Conservation (phyloP, 1,139 yeast species). For the Arxiozyma slooffiae region DNA sequence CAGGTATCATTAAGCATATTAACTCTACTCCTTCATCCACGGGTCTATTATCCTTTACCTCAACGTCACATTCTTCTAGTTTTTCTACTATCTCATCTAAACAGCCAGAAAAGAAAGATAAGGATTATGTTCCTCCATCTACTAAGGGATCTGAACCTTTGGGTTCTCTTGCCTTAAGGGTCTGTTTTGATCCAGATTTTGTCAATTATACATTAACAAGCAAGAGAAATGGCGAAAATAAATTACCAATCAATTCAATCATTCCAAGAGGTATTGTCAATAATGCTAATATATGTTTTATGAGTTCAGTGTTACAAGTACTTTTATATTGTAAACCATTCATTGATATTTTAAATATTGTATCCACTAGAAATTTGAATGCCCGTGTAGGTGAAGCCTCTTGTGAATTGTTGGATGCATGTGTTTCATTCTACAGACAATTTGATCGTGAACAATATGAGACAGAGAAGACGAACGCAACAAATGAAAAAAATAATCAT, state of each 20-base stretch:
- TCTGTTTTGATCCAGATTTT: slow-evolving; percentile 32
- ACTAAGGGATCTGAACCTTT: slow-evolving; percentile 36
- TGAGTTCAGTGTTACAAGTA: slow-evolving; percentile 85
- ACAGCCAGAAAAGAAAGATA: slow-evolving; percentile 22
- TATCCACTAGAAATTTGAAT: slow-evolving; percentile 44
- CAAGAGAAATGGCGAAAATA: slow-evolving; percentile 6
- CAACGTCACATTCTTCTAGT: neutral
- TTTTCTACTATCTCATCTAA: neutral
- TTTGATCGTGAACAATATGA: slow-evolving; percentile 33
- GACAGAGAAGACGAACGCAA: slow-evolving; percentile 9
- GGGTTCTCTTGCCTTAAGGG: slow-evolving; percentile 35
- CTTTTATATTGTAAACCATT: slow-evolving; percentile 75
- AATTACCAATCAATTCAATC: slow-evolving; percentile 25
- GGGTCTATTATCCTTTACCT: slow-evolving; percentile 6
- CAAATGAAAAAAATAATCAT: neutral
- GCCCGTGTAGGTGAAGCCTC: slow-evolving; percentile 38
- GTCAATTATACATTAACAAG: slow-evolving; percentile 20
- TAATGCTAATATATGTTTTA: slow-evolving; percentile 87
- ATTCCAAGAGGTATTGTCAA: slow-evolving; percentile 69
- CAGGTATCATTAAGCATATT: slow-evolving; percentile 3
- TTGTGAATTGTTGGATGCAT: slow-evolving; percentile 71
- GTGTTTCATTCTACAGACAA: slow-evolving; percentile 46
- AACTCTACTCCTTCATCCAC: slow-evolving; percentile 10
- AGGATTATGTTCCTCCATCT: slow-evolving; percentile 31
- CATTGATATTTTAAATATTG: slow-evolving; percentile 51